Base-by-base conservation (phyloP, 2,329 filamentous ascomycete species). In the Acephala macrosclerotiorum region DNA sequence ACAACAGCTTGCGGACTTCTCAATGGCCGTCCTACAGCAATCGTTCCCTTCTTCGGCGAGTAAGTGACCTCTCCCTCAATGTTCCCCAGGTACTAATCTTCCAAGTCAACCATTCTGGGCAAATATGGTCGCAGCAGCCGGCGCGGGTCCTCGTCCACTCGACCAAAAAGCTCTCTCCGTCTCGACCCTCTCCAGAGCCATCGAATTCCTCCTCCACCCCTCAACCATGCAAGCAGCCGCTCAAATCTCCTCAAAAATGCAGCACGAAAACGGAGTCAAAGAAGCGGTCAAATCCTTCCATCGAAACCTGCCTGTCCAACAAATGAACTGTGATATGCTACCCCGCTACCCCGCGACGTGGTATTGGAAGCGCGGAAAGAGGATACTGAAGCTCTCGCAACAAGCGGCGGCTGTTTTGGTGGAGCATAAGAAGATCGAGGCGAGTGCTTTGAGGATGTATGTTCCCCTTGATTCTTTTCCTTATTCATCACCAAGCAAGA, bases 81-180 rank as follows among this genome's bases (percentile, higher is more conserved):
- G 4, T 35, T 16, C 6, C 20, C 53, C 36, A 16, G 5, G 38
- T 57, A 57, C 62, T 64, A 40, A 59, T 38, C 22, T 16, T n/a
- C n/a, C 49, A 16, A 70, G 68, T 70, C 91, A 94, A 77, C 89
- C 89, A 0, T 94, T 94, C 74, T 94, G 91, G 91, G 91, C 91
- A 9, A 83, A 87, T 7, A 93, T 93, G 84, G 86, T 93, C 40
- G 84, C 88, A 0, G 84, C 82, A 59, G 89, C 91, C 2, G 89
- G 90, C 1, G 91, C 91, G 4, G 91, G 91, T 0, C 91, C 91
- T 0, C 78, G 82, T 0, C 90, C 91, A 0, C 86, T 93, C 6
- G 76, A 78, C 1, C 75, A 79, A 61, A 79, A 78, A 68, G 66
- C 71, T 20, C 73, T 82, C 0, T 76, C 70, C 7, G 70, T 64